phyloP scores from a whole-genome alignment of 371 early-diverging fungal genomes.

The Mucor irregularis region DNA sequence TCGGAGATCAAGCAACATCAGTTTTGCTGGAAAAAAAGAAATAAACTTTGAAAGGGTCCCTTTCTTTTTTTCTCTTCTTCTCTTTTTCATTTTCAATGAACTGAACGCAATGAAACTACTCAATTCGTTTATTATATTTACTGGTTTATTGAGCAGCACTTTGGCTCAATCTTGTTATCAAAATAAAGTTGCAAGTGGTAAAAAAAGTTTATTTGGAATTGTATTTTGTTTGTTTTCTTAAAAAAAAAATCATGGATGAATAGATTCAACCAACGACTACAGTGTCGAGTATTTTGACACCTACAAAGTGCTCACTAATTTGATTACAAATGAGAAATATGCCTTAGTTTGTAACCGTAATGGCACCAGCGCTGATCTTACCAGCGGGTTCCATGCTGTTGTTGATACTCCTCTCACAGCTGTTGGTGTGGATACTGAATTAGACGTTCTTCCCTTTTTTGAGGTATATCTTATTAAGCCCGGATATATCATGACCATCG shows the following conservation, averaged over 20 bases:
- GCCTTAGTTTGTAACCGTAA: slow-evolving; percentile 32
- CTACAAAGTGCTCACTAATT: slow-evolving; percentile 29
- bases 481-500: too few species aligned
- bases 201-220: background rate
- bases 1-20: background rate
- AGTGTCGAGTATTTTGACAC: slow-evolving; percentile 30
- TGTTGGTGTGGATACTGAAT: slow-evolving; percentile 15
- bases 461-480: slow-evolving; percentile 20
- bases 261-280: slow-evolving; percentile 4
- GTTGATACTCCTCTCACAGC: slow-evolving; percentile 18
- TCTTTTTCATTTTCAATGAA: background rate
- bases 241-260: background rate
- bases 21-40: too few species aligned
- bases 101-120: background rate
- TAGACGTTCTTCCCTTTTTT: slow-evolving; percentile 16
- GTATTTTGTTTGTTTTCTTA: background rate
- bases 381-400: slow-evolving; percentile 23
- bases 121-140: background rate
- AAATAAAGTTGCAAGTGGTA: slow-evolving; percentile 12
- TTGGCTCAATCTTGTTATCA: slow-evolving; percentile 2
- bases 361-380: slow-evolving; percentile 9
- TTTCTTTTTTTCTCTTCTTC: background rate
- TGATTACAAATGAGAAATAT: slow-evolving; percentile 19
- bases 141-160: background rate
- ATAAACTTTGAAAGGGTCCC: too few species aligned